These are phyloP conservation scores for Fusarium lateritium DNA, from an alignment of 2,329 filamentous ascomycete species.

Conservation along the genomic window DNA sequence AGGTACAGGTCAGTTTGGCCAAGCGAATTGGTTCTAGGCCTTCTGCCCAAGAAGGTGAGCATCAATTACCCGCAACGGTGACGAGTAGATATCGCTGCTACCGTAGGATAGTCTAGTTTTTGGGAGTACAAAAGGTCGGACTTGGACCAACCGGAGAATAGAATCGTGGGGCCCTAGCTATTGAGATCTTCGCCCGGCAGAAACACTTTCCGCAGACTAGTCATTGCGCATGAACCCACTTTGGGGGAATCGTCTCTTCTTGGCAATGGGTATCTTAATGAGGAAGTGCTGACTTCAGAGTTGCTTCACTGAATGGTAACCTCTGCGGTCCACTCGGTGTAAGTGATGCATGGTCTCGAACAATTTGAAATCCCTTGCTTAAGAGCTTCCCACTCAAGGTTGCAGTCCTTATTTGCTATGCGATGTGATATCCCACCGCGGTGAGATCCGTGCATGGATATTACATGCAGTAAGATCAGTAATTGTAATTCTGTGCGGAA, in stretches of 20 bases:
- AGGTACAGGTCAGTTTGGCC: not conserved
- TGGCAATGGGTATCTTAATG: conserved; percentile 9
- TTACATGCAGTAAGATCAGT: not conserved
- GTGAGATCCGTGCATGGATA: not conserved
- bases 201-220: conserved; percentile 27
- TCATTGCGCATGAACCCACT: not conserved
- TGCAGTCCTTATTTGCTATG: not conserved
- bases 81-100: not conserved
- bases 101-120: not conserved
- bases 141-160: conserved; percentile 33
- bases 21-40: not conserved
- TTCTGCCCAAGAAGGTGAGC: no score
- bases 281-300: conserved; percentile 1
- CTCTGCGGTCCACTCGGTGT: conserved; percentile 10
- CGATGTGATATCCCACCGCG: conserved; percentile 5
- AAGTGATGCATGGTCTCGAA: not conserved
- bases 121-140: not conserved
- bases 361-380: conserved; percentile 19
- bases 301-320: not conserved
- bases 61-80: not conserved
- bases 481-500: not conserved
- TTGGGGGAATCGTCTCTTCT: conserved; percentile 12
- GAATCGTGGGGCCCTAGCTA: conserved; percentile 30
- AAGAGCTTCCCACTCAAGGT: conserved; percentile 12
- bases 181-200: conserved; percentile 45